These are phyloP conservation scores for Pleurotus salmoneostramineus DNA, from an alignment of 768 basidiomycete species.

Conservation along the genomic window DNA sequence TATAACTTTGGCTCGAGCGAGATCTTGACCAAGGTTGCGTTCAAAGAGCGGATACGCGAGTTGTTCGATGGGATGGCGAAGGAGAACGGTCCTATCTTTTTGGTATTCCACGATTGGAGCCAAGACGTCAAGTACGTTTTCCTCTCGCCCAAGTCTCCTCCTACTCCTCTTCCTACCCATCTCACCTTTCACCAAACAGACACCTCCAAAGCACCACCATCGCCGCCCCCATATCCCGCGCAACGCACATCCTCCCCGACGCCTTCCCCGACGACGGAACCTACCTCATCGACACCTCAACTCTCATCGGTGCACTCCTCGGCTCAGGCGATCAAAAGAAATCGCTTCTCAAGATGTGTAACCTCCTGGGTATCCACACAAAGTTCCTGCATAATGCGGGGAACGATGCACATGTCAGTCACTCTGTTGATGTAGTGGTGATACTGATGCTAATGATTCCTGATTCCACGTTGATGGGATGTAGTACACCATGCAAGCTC, in stretches of 20 bases:
- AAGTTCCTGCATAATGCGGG: constrained; percentile 76
- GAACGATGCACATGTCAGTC: constrained; percentile 78
- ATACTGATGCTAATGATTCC: neutral
- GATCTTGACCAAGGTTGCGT: constrained; percentile 40
- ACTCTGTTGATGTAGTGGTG: neutral
- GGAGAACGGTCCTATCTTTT: constrained; percentile 56
- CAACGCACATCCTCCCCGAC: constrained; percentile 58
- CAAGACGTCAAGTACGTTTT: constrained; percentile 69
- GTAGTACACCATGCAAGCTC: constrained; percentile 67
- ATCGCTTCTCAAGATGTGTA: constrained; percentile 58
- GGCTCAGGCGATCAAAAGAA: constrained; percentile 52
- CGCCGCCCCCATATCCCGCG: constrained; percentile 46
- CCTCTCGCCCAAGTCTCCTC: neutral
- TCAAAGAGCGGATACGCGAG: constrained; percentile 48
- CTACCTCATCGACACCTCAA: constrained; percentile 69
- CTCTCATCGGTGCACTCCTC: constrained; percentile 71
- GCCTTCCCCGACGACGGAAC: constrained; percentile 44
- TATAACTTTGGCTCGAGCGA: constrained; percentile 68
- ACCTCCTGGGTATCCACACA: constrained; percentile 55
- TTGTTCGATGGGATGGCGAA: constrained; percentile 35
- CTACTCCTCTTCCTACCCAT: neutral
- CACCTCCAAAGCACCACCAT: constrained; percentile 48
- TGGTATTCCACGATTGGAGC: constrained; percentile 77
- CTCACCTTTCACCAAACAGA: constrained; percentile 25
- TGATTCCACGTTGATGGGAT: constrained; percentile 5